Evolutionary conservation across 192 early-diverging fungal species (phyloP), one percentile per base, ranked within the genome.

Genomic region (Cladochytrium replicatum): DNA sequence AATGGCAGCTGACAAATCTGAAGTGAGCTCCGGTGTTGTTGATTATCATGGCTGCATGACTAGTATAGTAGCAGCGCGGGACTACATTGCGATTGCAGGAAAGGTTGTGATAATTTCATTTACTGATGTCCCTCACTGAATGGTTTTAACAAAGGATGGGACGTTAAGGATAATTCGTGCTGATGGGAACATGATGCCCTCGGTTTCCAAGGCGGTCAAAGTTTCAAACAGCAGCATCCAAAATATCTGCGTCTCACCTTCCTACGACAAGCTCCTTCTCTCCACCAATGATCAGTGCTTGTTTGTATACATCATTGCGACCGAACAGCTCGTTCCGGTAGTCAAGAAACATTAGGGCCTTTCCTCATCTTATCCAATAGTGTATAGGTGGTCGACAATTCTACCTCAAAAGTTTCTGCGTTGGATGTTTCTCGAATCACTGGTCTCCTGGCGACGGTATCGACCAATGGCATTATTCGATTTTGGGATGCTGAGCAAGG

Each of bases 161-260:
- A 9, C 51, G 28, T 24, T 76, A 11, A 34, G 66, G 15, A 49
- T 53, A 19, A 24, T 58, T 19, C 29, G 32, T 21, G 53, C 64
- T n/a, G 43, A 55, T 27, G 38, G 55, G 9, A 28, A 49, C 3
- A 6, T 56, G n/a, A 31, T 54, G 17, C 43, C 34, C 13, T 37
- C 13, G 13, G 34, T 37, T 37, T 13, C 34, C 13, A 37, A 17
- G 13, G 34, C 17, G 17, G 34, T 37, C 13, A 13, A 13, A 37
- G 34, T 37, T 37, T 37, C 34, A 17, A 37, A 37, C 17, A 13
- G 13, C 34, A 13, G 13, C 17, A 17, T 37, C 13, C 4, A 30
- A 17, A 11, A 28, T 7, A 32, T 77, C 13, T 32, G 25, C n/a
- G 57, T 60, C 41, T 71, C 71, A 1, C 71, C 75, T 1, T 58